These are phyloP conservation scores for Endocalyx cinctus DNA, from an alignment of 2,329 filamentous ascomycete genomes.

Conservation along the genomic window DNA sequence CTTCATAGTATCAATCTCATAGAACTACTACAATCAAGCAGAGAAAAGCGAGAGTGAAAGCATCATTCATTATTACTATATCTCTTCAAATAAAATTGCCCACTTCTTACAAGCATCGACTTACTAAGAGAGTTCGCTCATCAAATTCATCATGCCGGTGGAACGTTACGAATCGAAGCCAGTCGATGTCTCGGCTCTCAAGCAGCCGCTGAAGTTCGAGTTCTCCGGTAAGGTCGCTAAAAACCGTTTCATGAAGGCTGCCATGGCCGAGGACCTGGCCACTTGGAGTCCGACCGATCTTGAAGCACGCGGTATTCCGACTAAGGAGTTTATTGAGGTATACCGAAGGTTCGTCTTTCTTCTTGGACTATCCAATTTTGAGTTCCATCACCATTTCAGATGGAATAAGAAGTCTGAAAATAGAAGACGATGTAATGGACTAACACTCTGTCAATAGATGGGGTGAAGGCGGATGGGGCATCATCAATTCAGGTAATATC, in stretches of 20 bases:
- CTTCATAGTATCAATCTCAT: too few species aligned
- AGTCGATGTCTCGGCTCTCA: constrained; percentile 31
- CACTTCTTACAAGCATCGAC: too few species aligned
- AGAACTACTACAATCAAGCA: too few species aligned
- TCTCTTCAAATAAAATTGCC: too few species aligned
- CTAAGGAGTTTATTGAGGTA: constrained; percentile 41
- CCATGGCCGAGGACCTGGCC: constrained; percentile 62
- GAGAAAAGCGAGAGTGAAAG: too few species aligned
- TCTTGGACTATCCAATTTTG: background rate
- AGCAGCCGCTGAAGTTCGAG: constrained; percentile 41
- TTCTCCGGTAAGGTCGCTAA: constrained; percentile 52
- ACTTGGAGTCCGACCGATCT: constrained; percentile 53
- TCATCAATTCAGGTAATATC: constrained; percentile 60
- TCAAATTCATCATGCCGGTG: constrained; percentile 11
- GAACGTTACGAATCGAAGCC: constrained; percentile 14
- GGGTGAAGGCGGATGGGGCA: constrained; percentile 53
- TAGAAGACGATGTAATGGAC: too few species aligned
- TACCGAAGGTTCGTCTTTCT: constrained; percentile 33
- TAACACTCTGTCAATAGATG: constrained; percentile 37
- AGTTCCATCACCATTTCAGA: background rate
- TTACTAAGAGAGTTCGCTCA: background rate
- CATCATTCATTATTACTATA: too few species aligned
- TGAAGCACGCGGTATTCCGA: constrained; percentile 40
- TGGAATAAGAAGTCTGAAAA: too few species aligned
- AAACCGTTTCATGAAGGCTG: constrained; percentile 63